These are phyloP conservation scores for Babjeviella inositovora DNA, from an alignment of 805 yeast species.

Conservation along the genomic window DNA sequence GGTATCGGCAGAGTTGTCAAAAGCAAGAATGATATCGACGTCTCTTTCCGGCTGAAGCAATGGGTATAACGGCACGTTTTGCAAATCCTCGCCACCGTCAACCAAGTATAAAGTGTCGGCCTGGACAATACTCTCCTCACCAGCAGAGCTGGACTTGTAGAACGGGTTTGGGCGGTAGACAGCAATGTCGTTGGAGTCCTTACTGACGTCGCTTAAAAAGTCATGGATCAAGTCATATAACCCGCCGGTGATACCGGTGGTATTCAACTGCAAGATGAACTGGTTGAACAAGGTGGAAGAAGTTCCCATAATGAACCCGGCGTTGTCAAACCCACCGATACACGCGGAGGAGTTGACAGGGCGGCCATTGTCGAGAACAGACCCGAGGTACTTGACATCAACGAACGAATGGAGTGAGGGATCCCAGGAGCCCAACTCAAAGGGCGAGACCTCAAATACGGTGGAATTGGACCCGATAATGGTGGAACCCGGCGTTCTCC, in stretches of 20 bases:
- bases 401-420: slow-evolving; percentile 51
- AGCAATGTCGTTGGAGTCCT: slow-evolving; percentile 52
- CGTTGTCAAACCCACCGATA: slow-evolving; percentile 59
- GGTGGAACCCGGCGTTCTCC: slow-evolving; percentile 43
- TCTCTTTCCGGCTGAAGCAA: slow-evolving; percentile 43
- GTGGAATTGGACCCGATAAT: slow-evolving; percentile 56
- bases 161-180: slow-evolving; percentile 62
- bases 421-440: slow-evolving; percentile 82
- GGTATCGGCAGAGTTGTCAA: slow-evolving; percentile 54
- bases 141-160: slow-evolving; percentile 21
- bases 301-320: slow-evolving; percentile 71
- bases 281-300: slow-evolving; percentile 72
- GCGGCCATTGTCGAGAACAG: slow-evolving; percentile 42
- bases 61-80: slow-evolving; percentile 56
- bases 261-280: slow-evolving; percentile 38
- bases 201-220: slow-evolving; percentile 27
- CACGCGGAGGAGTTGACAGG: slow-evolving; percentile 30
- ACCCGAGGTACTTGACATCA: slow-evolving; percentile 55
- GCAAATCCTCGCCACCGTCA: slow-evolving; percentile 72
- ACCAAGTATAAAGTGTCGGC: slow-evolving; percentile 35
- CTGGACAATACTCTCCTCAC: slow-evolving; percentile 15
- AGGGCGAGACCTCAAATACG: slow-evolving; percentile 45
- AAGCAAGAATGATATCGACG: slow-evolving; percentile 51
- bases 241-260: slow-evolving; percentile 30
- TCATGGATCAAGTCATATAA: slow-evolving; percentile 24